These are phyloP conservation scores for Carnegiea gigantea DNA, from an alignment of 179 eudicot genomes.

Conservation along the genomic window DNA sequence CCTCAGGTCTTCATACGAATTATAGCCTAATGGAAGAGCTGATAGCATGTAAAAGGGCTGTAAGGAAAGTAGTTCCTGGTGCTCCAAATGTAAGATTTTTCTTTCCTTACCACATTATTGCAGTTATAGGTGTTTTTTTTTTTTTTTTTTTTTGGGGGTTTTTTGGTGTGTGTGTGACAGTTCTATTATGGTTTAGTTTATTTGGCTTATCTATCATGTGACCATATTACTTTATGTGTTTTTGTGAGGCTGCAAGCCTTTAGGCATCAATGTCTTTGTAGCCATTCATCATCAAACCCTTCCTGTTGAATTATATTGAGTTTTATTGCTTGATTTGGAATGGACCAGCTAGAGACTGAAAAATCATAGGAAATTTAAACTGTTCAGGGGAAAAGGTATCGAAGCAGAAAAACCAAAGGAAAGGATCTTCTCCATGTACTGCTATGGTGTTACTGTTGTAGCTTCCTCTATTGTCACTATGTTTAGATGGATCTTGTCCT, in stretches of 20 bases:
- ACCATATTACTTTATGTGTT: not conserved
- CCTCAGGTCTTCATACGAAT: constrained; percentile 89
- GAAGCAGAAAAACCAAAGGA: not conserved
- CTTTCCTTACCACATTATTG: not conserved
- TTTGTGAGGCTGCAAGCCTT: not conserved
- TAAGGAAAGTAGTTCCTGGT: constrained; percentile 73
- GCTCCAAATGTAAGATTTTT: constrained; percentile 82
- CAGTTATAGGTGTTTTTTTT: not conserved
- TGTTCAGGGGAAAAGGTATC: not conserved
- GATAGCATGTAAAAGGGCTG: constrained; percentile 76
- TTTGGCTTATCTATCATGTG: not conserved
- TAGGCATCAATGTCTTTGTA: not conserved
- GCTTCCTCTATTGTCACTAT: no score
- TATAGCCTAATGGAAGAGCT: constrained; percentile 97
- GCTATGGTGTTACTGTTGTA: no score
- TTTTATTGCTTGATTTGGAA: not conserved
- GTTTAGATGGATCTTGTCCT: not conserved
- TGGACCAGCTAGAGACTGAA: not conserved
- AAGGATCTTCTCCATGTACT: no score
- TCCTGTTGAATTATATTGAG: not conserved
- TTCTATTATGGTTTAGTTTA: not conserved
- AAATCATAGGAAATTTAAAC: not conserved
- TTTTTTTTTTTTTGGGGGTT: no score
- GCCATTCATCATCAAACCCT: not conserved
- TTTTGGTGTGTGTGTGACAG: no score